These are phyloP conservation scores for Ophiostoma montium DNA, from an alignment of 2,329 filamentous ascomycete species.

Conservation along the genomic window DNA sequence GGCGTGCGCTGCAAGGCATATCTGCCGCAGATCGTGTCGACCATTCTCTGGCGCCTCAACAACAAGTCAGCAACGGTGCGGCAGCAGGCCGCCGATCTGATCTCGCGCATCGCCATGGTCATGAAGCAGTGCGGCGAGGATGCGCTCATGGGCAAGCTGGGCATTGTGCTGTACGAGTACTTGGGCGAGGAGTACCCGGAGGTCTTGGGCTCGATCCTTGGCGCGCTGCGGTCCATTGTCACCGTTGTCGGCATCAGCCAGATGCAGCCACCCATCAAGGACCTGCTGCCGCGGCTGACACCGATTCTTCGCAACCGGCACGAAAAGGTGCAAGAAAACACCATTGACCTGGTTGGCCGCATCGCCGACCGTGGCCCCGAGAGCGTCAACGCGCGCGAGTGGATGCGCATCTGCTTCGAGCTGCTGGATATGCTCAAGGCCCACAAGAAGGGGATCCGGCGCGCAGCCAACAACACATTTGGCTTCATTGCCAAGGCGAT, in stretches of 20 bases:
- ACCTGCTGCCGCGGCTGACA: slow-evolving; percentile 83
- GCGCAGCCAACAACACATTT: slow-evolving; percentile 98
- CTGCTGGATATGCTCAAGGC: slow-evolving; percentile 98
- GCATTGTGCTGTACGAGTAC: slow-evolving; percentile 92
- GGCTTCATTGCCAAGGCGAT: slow-evolving; percentile 99
- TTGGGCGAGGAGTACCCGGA: slow-evolving; percentile 97
- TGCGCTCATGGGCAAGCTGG: slow-evolving; percentile 86
- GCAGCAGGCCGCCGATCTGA: slow-evolving; percentile 91
- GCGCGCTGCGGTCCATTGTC: slow-evolving; percentile 87
- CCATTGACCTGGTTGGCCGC: slow-evolving; percentile 92
- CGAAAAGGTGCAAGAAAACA: slow-evolving; percentile 98
- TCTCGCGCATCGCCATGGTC: slow-evolving; percentile 93
- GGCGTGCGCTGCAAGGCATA: slow-evolving; percentile 92
- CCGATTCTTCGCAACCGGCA: slow-evolving; percentile 97
- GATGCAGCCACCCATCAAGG: slow-evolving; percentile 96
- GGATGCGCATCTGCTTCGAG: slow-evolving; percentile 99
- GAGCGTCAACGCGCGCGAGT: slow-evolving; percentile 91
- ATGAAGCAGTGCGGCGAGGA: slow-evolving; percentile 99
- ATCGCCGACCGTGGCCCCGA: slow-evolving; percentile 95
- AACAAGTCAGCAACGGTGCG: slow-evolving; percentile 96
- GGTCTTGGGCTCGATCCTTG: slow-evolving; percentile 89
- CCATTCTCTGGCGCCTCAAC: slow-evolving; percentile 91
- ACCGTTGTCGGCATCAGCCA: slow-evolving; percentile 95
- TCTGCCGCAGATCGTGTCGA: slow-evolving; percentile 90
- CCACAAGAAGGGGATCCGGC: slow-evolving; percentile 97